Conservation (phyloP, 495 filamentous ascomycete genomes). For the Entonaema liquescens region DNA sequence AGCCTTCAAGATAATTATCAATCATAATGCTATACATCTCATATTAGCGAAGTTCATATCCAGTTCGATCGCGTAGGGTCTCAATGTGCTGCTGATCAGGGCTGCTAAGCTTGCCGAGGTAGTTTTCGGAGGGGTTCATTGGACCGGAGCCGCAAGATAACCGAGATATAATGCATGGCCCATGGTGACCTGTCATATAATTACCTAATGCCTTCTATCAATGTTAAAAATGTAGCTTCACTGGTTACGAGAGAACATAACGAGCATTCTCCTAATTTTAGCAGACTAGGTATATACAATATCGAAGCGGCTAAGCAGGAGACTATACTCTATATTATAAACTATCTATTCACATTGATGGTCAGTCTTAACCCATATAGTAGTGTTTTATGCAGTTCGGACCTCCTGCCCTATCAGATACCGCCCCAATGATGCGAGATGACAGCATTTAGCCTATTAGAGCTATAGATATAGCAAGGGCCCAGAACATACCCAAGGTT, state of each 20-base stretch:
- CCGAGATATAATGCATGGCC: neutral
- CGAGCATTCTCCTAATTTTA: neutral
- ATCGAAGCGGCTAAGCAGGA: neutral
- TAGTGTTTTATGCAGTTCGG: neutral
- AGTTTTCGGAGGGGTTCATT: neutral
- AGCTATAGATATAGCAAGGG: neutral
- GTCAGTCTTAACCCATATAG: neutral
- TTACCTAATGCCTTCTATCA: too few relatives aligned
- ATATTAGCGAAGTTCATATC: too few relatives aligned
- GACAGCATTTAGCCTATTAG: constrained; percentile 34
- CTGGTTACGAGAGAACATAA: neutral
- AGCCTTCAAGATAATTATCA: neutral
- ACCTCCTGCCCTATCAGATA: constrained; percentile 17
- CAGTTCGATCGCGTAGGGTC: neutral
- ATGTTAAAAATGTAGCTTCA: too few relatives aligned
- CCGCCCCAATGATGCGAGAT: constrained; percentile 29
- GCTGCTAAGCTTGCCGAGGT: neutral
- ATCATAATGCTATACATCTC: neutral
- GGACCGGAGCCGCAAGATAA: neutral
- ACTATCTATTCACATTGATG: neutral
- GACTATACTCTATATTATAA: constrained; percentile 5
- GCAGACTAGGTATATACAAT: neutral
- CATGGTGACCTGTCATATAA: too few relatives aligned
- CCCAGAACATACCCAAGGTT: constrained; percentile 15
- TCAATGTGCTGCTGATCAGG: neutral